Evolutionary conservation across 2,329 filamentous ascomycete species (phyloP).

Genomic region (Xylaria sp.): DNA sequence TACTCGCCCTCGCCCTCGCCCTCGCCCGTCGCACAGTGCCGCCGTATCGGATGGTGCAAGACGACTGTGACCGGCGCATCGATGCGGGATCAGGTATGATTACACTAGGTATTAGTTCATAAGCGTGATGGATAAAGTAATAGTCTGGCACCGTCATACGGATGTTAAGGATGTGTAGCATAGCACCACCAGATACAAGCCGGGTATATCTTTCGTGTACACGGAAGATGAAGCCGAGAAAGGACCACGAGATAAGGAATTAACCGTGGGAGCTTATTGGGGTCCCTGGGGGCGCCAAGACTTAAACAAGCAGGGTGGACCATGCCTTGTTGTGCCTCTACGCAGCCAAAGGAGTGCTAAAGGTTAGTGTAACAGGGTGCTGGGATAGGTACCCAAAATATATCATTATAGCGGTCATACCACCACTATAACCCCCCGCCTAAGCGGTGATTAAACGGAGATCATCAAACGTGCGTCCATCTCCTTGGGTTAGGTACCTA

Average conservation of each 20-base stretch:
- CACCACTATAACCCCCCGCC: too few relatives aligned
- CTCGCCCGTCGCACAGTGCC: background rate
- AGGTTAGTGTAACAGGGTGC: too few relatives aligned
- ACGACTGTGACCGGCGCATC: constrained; percentile 15
- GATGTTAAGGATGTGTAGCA: background rate
- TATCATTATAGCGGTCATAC: too few relatives aligned
- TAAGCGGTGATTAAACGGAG: too few relatives aligned
- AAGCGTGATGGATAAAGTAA: constrained; percentile 1
- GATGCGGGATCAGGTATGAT: constrained; percentile 6
- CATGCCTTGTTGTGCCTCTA: background rate
- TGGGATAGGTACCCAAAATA: too few relatives aligned
- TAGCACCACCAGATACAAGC: background rate
- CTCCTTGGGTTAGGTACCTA: too few relatives aligned
- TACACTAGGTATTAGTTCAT: background rate
- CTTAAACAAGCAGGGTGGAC: background rate
- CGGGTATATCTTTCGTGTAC: background rate
- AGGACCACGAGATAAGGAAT: background rate
- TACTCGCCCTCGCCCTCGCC: background rate
- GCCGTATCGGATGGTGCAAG: constrained; percentile 6
- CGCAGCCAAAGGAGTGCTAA: background rate
- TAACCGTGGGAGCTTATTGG: background rate
- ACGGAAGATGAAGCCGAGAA: constrained; percentile 11
- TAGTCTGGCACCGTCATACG: background rate
- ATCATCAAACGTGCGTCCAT: too few relatives aligned
- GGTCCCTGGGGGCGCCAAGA: background rate